Evolutionary conservation across 2,329 filamentous ascomycete genomes (phyloP), one percentile per base, ranked within the genome.

Genomic region (Xylaria sp.): DNA sequence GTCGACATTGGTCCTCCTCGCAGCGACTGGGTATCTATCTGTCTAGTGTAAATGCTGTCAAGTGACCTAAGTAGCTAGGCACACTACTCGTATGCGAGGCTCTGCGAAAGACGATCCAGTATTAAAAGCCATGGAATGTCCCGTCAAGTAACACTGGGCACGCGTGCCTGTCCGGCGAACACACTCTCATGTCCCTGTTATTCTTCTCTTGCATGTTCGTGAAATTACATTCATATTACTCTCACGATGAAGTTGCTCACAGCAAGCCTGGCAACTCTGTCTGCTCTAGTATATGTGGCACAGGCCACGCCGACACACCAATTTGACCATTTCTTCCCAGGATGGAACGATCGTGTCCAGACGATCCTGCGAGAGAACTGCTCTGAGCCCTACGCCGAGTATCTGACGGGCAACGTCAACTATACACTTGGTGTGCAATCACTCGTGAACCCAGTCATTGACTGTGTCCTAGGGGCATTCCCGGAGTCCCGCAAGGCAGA

Each of bases 401-500:
- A 71, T 37, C 59, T 69, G 15, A 69, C 68, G 0, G 72, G 70
- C 37, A 58, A 72, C 1, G 28, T 71, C 23, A 62, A 66, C 59
- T 13, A 46, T 3, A 59, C 58, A 2, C 31, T 56, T 8, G 57
- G 62, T n/a, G 55, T 52, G 9, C 63, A 70, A 39, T 63, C 63
- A 1, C 58, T 69, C 23, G 67, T 74, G 8, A 74, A 69, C 28
- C 71, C 72, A 3, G 61, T 74, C 6, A 68, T 74, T n/a, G 61
- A 73, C 28, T 75, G 74, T 59, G 41, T 75, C 46, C 58, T 75
- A 6, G 50, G 57, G 6, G 41, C 37, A 1, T 73, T 74, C 10
- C 70, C 70, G 41, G 73, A 75, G 65, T 72, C 50, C 50, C 69
- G 70, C 20, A 73, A 75, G 28, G 67, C 72, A 37, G 74, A 75